Conservation (phyloP, 2,329 filamentous ascomycete species). For the Erysiphe pulchra region DNA sequence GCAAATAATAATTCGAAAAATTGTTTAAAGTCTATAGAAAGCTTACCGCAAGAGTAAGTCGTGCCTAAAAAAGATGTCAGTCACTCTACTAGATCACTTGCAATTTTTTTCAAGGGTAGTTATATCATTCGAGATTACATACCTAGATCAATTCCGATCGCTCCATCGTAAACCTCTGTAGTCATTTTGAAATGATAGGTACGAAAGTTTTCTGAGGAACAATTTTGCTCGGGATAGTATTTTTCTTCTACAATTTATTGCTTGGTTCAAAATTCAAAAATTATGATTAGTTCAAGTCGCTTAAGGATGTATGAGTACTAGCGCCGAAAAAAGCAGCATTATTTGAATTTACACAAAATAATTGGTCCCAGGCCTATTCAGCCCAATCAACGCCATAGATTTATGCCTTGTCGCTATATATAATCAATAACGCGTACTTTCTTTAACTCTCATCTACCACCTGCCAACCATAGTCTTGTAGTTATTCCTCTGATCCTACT, state of each 20-base stretch:
- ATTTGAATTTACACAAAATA: too few relatives aligned
- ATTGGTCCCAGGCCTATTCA: too few relatives aligned
- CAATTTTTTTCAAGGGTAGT: background rate
- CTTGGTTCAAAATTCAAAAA: background rate
- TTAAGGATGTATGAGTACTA: background rate
- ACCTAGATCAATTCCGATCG: conserved; percentile 99
- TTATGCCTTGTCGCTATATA: too few relatives aligned
- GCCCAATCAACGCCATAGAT: too few relatives aligned
- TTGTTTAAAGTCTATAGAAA: background rate
- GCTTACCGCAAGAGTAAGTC: conserved; percentile 67
- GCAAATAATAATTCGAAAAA: too few relatives aligned
- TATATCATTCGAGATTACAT: conserved; percentile 16
- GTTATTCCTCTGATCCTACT: too few relatives aligned
- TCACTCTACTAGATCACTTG: conserved; percentile 3
- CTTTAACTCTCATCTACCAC: too few relatives aligned
- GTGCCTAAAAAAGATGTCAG: conserved; percentile 39
- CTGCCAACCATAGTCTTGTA: too few relatives aligned
- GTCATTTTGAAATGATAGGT: conserved; percentile 39
- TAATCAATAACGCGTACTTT: too few relatives aligned
- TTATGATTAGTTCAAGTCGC: background rate
- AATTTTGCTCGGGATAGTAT: background rate
- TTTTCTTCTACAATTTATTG: background rate
- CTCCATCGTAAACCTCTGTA: conserved; percentile 97
- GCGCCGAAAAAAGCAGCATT: too few relatives aligned
- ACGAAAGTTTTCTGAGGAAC: conserved; percentile 1